Evolutionary conservation across 2,329 filamentous ascomycete genomes (phyloP), one percentile per base, ranked within the genome.

Genomic region (Sarocladium strictum): DNA sequence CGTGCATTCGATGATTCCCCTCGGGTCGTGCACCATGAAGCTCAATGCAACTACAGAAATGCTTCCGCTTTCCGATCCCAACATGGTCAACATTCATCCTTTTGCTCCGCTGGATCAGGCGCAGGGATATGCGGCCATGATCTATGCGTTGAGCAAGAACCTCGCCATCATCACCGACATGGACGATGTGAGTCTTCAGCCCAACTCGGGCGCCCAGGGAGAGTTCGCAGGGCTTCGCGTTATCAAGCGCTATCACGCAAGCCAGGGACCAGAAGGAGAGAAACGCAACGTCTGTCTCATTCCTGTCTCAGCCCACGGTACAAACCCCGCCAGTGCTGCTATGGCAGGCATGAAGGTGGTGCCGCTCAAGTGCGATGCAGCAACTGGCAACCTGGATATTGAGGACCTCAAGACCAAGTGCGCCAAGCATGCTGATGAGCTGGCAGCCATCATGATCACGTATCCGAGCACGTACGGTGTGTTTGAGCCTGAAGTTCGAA

Each of bases 21-120:
- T 97, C 1, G 93, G 93, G 19, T 97, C 93, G 1, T 97, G 93
- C 77, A 97, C 93, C 11, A 97, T 97, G 93, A 97, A 97, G 78
- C 84, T 97, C 54, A 97, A 97, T 69, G 89, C 88, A 41, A 94
- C 92, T 2, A 89, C 89, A 0, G 90, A 97, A 74, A 97, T 97
- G 93, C 80, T 88, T 15, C 87, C 92, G 6, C 80, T 97, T 54
- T 41, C 32, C n/a, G 29, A 32, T 3, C 50, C 35, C 51, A 51
- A 41, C 21, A 24, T 45, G 19, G 14, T 88, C 40, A 83, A 86
- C 57, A 78, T 95, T 32, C 93, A 97, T 72, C 93, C 93, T 0
- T 91, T 91, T 64, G 81, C 85, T 37, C 87, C 88, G 0, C 64
- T 74, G 0, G 73, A 82, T 45, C 78, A 85, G 59, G 80, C 84